Percentiles rank a stretch among this genome's conserved stretches.
These are phyloP conservation scores for Metarhizium album DNA, from an alignment of 2,329 filamentous ascomycete genomes.

Conservation along the genomic window DNA sequence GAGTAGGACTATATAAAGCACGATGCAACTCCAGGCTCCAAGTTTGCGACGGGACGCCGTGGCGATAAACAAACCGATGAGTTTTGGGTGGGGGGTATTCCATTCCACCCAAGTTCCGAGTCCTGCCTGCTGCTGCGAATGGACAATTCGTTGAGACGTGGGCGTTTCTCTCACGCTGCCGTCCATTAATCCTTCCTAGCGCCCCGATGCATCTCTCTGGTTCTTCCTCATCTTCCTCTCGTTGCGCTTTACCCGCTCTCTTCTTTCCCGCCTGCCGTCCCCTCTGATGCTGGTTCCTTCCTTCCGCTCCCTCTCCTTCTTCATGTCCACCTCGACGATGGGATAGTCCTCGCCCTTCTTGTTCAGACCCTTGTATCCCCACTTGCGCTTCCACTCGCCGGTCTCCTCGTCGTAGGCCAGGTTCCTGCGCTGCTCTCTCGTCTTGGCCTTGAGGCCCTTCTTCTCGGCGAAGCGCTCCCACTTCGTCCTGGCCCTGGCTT, in stretches of 20 bases:
- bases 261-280: conserved; percentile 52
- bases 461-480: conserved; percentile 95
- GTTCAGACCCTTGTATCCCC: conserved; percentile 88
- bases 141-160: not conserved
- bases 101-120: not conserved
- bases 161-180: too few relatives aligned
- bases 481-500: conserved; percentile 72
- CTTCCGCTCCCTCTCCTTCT: conserved; percentile 53
- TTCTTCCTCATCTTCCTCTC: conserved; percentile 61
- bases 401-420: conserved; percentile 73
- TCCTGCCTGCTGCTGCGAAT: not conserved
- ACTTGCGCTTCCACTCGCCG: conserved; percentile 85
- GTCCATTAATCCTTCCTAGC: not conserved
- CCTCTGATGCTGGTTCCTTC: conserved; percentile 51
- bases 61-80: not conserved
- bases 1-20: not conserved
- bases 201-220: conserved; percentile 32
- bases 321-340: conserved; percentile 84
- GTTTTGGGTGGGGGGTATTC: not conserved
- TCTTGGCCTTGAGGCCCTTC: conserved; percentile 92
- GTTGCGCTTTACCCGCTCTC: conserved; percentile 61
- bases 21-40: not conserved
- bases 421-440: conserved; percentile 62
- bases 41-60: not conserved
- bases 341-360: conserved; percentile 76